These are phyloP conservation scores for Xylariaceae sp. DNA, from an alignment of 2,329 filamentous ascomycete species.

Conservation along the genomic window DNA sequence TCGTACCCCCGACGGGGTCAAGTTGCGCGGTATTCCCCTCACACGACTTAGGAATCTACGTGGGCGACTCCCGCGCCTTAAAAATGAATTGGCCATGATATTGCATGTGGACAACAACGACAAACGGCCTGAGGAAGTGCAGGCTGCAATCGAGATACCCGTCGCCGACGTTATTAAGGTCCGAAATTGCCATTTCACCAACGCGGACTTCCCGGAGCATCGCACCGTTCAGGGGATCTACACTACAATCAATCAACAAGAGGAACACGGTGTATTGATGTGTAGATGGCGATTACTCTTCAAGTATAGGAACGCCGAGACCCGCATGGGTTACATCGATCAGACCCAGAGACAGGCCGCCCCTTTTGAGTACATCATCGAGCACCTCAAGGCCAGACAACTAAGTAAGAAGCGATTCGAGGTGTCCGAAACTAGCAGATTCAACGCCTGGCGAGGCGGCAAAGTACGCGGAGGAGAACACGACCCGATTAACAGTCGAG, in stretches of 20 bases:
- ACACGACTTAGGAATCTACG: constrained; percentile 30
- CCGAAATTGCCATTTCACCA: constrained; percentile 33
- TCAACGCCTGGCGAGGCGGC: constrained; percentile 28
- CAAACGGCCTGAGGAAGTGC: constrained; percentile 22
- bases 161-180: constrained; percentile 21
- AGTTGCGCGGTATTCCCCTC: constrained; percentile 31
- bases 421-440: constrained; percentile 25
- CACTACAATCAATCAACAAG: constrained; percentile 23
- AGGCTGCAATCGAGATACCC: constrained; percentile 30
- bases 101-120: constrained; percentile 30
- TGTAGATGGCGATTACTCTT: constrained; percentile 37
- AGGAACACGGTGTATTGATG: constrained; percentile 32
- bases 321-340: constrained; percentile 15
- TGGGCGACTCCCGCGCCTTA: constrained; percentile 27
- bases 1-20: constrained; percentile 12
- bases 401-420: constrained; percentile 30
- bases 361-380: constrained; percentile 25
- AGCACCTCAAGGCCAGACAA: constrained; percentile 29
- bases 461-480: constrained; percentile 28
- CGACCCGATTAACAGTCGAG: constrained; percentile 11
- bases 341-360: constrained; percentile 21
- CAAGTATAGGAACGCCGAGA: constrained; percentile 27
- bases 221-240: constrained; percentile 20
- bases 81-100: constrained; percentile 32
- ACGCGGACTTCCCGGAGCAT: constrained; percentile 31